Evolutionary conservation across 2,329 filamentous ascomycete genomes (phyloP), one percentile per base, ranked within the genome.

Genomic region (Incumbomyces lentus): DNA sequence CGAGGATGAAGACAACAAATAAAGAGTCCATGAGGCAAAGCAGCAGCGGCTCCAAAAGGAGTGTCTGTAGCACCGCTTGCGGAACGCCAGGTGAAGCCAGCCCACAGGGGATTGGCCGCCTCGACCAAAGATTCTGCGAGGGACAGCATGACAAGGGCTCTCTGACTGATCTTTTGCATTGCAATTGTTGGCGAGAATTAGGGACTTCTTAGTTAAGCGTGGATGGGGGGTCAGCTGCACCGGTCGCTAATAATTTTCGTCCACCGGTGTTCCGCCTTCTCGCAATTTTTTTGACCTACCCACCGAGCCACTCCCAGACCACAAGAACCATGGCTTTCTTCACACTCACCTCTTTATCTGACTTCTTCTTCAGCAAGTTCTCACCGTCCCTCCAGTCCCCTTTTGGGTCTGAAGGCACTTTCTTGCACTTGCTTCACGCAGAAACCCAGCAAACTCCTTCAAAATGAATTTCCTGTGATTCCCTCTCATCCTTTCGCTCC

Each of bases 391-490:
- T 45, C 42, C 42, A 45, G 42, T 35, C 42, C 42, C 33, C 33
- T 19, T 31, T 37, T 34, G 42, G 42, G 42, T 38, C 33, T 38
- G 42, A 45, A 45, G 42, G 42, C 42, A 44, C 40, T 18, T 33
- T 33, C 26, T 44, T 43, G 39, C 38, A 44, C 41, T 40, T 43
- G 47, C 47, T 49, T 49, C 18, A 43, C 35, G 37, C 47, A 44
- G 41, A 44, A 44, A 39, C 37, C 35, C 34, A 48, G 37, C 18
- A 33, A 35, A 40, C 40, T 17, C 40, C 40, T 18, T 44, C 47
- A 34, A 30, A 32, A 46, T 44, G 46, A 48, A 41, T 36, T 41
- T 47, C 35, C 44, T 35, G 16, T 43, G 34, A 43, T 45, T 43
- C 14, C 26, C 47, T 45, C 39, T 47, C 39, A 35, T 35, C 37